Conservation (phyloP, 208 protist genomes). For the Angomonas desouzai region DNA sequence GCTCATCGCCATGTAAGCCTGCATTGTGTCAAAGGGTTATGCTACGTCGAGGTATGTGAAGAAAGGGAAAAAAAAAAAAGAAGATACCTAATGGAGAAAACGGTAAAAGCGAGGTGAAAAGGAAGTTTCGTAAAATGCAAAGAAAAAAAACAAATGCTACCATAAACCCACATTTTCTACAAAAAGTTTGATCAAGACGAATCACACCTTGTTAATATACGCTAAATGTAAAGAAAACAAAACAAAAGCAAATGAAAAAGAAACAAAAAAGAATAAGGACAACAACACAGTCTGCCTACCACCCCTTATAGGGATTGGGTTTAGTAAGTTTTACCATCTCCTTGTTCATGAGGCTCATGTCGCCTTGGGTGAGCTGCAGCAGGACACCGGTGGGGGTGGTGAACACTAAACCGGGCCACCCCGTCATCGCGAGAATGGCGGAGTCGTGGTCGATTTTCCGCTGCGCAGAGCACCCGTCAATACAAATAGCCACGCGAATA, state of each 20-base stretch:
- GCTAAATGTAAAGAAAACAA: constrained; percentile 7
- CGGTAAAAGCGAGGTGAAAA: background rate
- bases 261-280: constrained; percentile 10
- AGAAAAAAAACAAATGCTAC: constrained; percentile 5
- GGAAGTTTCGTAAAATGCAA: background rate
- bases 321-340: constrained; percentile 2
- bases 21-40: constrained; percentile 31
- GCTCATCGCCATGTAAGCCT: constrained; percentile 68
- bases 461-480: constrained; percentile 45
- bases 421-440: constrained; percentile 30
- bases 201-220: too few relatives aligned
- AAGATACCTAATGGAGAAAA: constrained; percentile 10
- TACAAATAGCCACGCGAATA: constrained; percentile 48
- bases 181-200: too few relatives aligned
- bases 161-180: too few relatives aligned
- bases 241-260: constrained; percentile 5
- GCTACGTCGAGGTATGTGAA: background rate
- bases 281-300: constrained; percentile 2
- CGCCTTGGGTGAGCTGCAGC: constrained; percentile 26
- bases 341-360: background rate
- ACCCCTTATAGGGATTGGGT: background rate
- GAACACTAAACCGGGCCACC: constrained; percentile 42
- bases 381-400: constrained; percentile 22
- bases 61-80: constrained; percentile 4
- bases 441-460: constrained; percentile 20